phyloP scores from a whole-genome alignment of 23 red algal genomes.

The Gracilariopsis chorda region DNA sequence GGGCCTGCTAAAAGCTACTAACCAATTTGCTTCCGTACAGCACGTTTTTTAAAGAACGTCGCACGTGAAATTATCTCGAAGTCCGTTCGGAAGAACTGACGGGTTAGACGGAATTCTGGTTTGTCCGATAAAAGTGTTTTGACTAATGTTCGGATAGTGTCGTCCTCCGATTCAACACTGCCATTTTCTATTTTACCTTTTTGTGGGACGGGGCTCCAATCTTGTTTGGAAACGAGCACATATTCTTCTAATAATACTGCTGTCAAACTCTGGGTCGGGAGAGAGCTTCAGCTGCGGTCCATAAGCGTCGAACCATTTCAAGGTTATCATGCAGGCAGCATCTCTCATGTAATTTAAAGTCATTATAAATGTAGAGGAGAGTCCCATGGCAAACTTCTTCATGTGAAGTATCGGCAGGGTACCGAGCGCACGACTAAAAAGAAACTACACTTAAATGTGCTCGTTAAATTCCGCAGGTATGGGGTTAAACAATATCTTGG shows the following conservation, averaged over 20 bases:
- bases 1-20: no score
- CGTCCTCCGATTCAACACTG: background rate
- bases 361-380: background rate
- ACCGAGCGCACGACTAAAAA: background rate
- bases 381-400: background rate
- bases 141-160: background rate
- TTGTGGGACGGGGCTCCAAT: no score
- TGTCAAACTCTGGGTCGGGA: conserved; percentile 1
- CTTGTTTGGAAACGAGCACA: no score
- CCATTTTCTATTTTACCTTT: background rate
- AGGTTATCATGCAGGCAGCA: background rate
- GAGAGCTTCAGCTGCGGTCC: background rate
- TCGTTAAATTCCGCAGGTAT: background rate
- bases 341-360: background rate
- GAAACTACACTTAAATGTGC: background rate
- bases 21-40: no score
- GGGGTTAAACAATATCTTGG: background rate
- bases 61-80: no score
- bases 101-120: background rate
- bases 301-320: background rate
- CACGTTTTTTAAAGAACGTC: no score
- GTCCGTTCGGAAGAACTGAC: no score
- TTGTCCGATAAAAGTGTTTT: background rate
- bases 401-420: conserved; percentile 2
- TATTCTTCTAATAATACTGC: background rate